Percentiles rank a stretch among this genome's conserved stretches.
Evolutionary conservation across 192 early-diverging fungal genomes (phyloP).

Genomic region (Globomyces pollinis-pini): DNA sequence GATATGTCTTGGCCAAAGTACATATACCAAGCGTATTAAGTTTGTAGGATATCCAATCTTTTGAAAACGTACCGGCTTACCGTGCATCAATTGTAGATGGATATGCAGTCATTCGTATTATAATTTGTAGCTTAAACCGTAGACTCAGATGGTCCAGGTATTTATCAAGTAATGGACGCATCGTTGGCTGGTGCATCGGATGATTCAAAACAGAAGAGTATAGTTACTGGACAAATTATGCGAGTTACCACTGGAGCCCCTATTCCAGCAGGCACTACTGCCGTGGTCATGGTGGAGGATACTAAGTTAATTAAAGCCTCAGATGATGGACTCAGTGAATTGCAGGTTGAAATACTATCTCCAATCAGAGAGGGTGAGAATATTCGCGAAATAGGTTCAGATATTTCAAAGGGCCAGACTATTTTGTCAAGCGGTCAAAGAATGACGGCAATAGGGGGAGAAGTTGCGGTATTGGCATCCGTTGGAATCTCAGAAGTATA

Average conservation of each 20-base stretch:
- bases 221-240: conserved; percentile 62
- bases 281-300: conserved; percentile 97
- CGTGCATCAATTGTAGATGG: conserved; percentile 88
- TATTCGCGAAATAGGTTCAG: conserved; percentile 76
- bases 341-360: conserved; percentile 40
- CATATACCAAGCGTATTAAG: not conserved
- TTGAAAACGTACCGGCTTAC: conserved; percentile 75
- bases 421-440: conserved; percentile 50
- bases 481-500: conserved; percentile 58
- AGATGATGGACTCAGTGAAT: conserved; percentile 51
- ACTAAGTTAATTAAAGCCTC: conserved; percentile 59
- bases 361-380: conserved; percentile 41
- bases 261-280: conserved; percentile 71
- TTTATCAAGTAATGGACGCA: conserved; percentile 56
- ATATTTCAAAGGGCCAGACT: conserved; percentile 53
- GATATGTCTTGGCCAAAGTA: conserved; percentile 44
- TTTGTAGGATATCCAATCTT: conserved; percentile 65
- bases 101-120: conserved; percentile 78
- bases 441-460: conserved; percentile 67
- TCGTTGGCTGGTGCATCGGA: conserved; percentile 47
- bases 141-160: conserved; percentile 73
- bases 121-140: too few relatives aligned
- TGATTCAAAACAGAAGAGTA: conserved; percentile 33
- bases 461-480: conserved; percentile 74
- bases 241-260: conserved; percentile 79